A percentile compares a stretch with the other conserved stretches of the same genome.
These are phyloP conservation scores for Solanum hybrid DNA, from an alignment of 305 asterid genomes.

Conservation along the genomic window DNA sequence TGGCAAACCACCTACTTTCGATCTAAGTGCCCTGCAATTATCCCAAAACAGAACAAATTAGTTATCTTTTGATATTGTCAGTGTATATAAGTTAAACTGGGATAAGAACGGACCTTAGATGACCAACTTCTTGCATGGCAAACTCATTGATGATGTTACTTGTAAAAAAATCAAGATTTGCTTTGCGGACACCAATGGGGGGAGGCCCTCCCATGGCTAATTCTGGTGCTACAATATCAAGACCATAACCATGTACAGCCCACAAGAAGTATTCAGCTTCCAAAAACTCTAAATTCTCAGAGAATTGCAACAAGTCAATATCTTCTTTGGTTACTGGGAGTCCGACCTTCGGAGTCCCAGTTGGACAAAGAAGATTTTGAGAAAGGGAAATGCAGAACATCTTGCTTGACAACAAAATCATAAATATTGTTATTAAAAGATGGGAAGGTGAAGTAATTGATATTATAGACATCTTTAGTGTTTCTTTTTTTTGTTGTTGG, in stretches of 20 bases:
- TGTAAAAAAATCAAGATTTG: conserved; percentile 28
- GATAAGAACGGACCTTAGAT: conserved; percentile 24
- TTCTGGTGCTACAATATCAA: conserved; percentile 23
- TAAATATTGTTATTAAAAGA: not conserved
- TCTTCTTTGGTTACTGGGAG: conserved; percentile 12
- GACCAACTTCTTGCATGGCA: conserved; percentile 40
- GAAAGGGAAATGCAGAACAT: not conserved
- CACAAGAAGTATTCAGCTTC: conserved; percentile 37
- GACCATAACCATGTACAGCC: conserved; percentile 30
- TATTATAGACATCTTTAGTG: not conserved
- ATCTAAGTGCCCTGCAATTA: conserved; percentile 3
- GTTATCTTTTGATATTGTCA: not conserved
- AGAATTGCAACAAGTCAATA: conserved; percentile 25
- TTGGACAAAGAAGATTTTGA: not conserved
- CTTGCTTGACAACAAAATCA: not conserved
- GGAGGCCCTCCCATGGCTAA: conserved; percentile 40
- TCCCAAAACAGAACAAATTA: not conserved
- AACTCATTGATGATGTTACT: conserved; percentile 19
- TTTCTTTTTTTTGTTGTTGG: not conserved
- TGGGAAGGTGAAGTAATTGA: not conserved
- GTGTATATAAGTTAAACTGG: not conserved
- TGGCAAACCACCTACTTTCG: conserved; percentile 1
- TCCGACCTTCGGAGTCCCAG: not conserved
- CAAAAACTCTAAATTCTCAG: conserved; percentile 31
- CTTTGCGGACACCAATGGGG: conserved; percentile 36